Base-by-base conservation (phyloP, 106 monocot species). In the Dioscorea dumetorum region DNA sequence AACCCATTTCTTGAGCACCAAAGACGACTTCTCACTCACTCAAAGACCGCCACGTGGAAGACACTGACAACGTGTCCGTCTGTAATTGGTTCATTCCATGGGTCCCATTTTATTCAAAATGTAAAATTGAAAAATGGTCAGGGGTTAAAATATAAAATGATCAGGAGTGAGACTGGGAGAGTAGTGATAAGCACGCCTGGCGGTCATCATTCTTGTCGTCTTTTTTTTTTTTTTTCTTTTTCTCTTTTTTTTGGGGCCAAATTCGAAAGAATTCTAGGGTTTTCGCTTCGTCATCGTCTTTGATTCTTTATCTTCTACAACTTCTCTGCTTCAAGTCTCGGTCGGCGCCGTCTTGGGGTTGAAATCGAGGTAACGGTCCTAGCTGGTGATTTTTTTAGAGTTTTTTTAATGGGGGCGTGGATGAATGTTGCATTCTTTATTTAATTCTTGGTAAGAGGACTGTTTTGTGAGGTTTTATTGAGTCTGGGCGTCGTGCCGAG, bases 401-500 rank as follows among this genome's bases (percentile, higher is more conserved):
- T 54, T 54, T 54, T 54, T 60, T 60, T 24, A 23, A 24, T 23
- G 23, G 24, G 6, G 60, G 23, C 8, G 5, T 60, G 8, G 60
- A 23, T 60, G 28, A 60, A 24, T 60, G 60, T 60, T 60, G 60
- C 60, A 2, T 23, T 60, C 60, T 60, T 60, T 60, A 24, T 60
- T 60, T 24, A 60, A 60, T 22, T 60, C 24, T 24, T 6, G 60
- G 23, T 22, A 24, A 4, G 24, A 12, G 23, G 23, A 23, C 13
- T 6, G 60, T 21, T 12, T 24, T 12, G 6, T 60, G 21, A 8
- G 21, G 41, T 60, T 12, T 60, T 60, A 60, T 22, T 24, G 21
- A 24, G 60, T 7, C 1, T 60, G 21, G 24, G 21, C 23, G 23
- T 60, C 14, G 21, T 60, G 24, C 23, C 13, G 23, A 7, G 23